Evolutionary conservation across 768 basidiomycete species (phyloP).

Genomic region (Podaxis mareebaensis): DNA sequence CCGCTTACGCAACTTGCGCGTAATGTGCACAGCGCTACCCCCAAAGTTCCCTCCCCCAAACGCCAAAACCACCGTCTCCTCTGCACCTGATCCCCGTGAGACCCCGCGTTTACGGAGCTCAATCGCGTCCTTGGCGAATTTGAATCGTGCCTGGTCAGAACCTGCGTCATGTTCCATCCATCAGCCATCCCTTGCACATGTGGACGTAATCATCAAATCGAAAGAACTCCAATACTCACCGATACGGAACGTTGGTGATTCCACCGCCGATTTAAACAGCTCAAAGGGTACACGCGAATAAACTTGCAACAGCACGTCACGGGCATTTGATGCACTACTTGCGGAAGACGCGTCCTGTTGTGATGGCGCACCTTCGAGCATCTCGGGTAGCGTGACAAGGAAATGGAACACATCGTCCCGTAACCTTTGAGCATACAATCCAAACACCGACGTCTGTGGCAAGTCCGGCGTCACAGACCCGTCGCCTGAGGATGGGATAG

Average conservation of each 20-base stretch:
- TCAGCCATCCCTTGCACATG: not conserved
- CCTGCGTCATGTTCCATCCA: conserved; percentile 39
- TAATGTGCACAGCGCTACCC: conserved; percentile 81
- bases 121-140: conserved; percentile 89
- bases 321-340: conserved; percentile 41
- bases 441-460: conserved; percentile 62
- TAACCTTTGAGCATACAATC: conserved; percentile 73
- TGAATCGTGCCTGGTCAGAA: conserved; percentile 84
- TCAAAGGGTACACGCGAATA: conserved; percentile 86
- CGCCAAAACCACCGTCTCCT: conserved; percentile 91
- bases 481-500: conserved; percentile 48
- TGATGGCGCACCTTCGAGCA: conserved; percentile 51
- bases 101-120: conserved; percentile 80
- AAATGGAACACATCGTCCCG: conserved; percentile 79
- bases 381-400: conserved; percentile 72
- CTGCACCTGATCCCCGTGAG: conserved; percentile 67
- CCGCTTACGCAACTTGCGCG: conserved; percentile 82
- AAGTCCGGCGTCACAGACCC: conserved; percentile 52
- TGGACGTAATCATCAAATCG: conserved; percentile 4
- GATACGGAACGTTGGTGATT: conserved; percentile 78
- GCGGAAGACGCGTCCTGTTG: conserved; percentile 40
- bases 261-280: conserved; percentile 80
- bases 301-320: conserved; percentile 71
- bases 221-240: conserved; percentile 43
- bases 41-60: conserved; percentile 73